Conservation (phyloP, 352 stramenopile species). For the Nothophytophthora sp. region DNA sequence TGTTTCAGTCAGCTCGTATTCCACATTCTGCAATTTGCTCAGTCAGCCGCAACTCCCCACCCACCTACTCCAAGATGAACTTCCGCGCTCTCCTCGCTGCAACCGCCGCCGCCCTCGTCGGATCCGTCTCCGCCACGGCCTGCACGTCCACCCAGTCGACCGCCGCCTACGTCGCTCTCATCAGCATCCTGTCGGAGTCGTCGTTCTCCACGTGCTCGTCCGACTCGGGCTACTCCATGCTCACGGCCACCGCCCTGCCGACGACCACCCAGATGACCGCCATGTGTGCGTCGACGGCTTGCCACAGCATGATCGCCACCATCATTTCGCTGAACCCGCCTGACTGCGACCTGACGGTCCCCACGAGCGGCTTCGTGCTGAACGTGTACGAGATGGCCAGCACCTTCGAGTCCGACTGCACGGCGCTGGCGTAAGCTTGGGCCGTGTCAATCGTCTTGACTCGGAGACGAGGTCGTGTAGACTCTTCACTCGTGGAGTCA, state of each 20-base stretch:
- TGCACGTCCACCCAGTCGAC: conserved; percentile 22
- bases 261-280: neutral
- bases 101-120: conserved; percentile 15
- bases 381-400: conserved; percentile 7
- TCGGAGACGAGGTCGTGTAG: too few species aligned
- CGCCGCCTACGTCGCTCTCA: conserved; percentile 17
- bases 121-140: conserved; percentile 9
- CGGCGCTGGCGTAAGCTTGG: too few species aligned
- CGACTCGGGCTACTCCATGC: conserved; percentile 8
- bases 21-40: conserved; percentile 16
- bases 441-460: too few species aligned
- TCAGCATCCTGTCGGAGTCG: conserved; percentile 16
- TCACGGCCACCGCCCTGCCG: neutral
- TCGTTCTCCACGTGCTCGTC: conserved; percentile 21
- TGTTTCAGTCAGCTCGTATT: too few species aligned
- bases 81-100: conserved; percentile 20
- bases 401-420: neutral
- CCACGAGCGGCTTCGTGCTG: neutral
- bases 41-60: neutral
- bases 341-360: conserved; percentile 8
- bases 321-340: conserved; percentile 4
- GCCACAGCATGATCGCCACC: conserved; percentile 1
- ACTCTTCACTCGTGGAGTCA: too few species aligned
- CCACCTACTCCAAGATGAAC: conserved; percentile 19
- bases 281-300: conserved; percentile 9